Base-by-base conservation (phyloP, 345 rosid genomes). In the Gossypioides kirkii region DNA sequence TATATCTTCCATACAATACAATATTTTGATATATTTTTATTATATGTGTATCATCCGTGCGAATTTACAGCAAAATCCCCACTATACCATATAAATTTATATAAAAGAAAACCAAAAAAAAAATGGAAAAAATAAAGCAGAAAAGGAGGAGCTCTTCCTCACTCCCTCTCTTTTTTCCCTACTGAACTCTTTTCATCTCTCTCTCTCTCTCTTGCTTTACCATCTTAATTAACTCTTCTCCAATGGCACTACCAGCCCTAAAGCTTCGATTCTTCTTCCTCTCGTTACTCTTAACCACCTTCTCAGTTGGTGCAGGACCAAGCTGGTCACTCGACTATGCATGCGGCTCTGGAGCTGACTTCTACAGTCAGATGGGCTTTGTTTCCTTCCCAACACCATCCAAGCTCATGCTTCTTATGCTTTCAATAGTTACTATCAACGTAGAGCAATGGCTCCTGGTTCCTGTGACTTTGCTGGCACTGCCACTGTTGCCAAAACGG, bases 341-440 rank as follows among this genome's bases (percentile, higher is more conserved):
- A 6, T 91, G 97, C 6, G 79, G 74, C 23, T 70, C 86, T 28
- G 97, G 97, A 2, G 97, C 91, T 1, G 97, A 91, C 79, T 91
- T 2, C 64, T 91, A 2, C 87, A 71, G 69, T 43, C 92, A 0
- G 62, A 32, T 42, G 92, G 94, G 1, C 80, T 88, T 0, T 91
- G 97, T 53, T 89, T 79, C 59, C 86, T 89, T 6, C 94, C 97
- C 1, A 89, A 91, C 73, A 88, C 92, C 0, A 43, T 89, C 22
- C 88, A 80, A 22, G 94, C 92, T 32, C 97, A 91, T 42, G 88
- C 97, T 26, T 91, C 97, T 43, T 91, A 89, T 61, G 92, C 97
- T 26, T 91, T 87, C 84, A 89, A 91, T 66, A 91, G 94, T 81
- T 91, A 82, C 79, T 91, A 73, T 72, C 92, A 89, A 32, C 85